Conservation (phyloP, 1,284 basidiomycete genomes). For the Ganoderma leucocontextum region DNA sequence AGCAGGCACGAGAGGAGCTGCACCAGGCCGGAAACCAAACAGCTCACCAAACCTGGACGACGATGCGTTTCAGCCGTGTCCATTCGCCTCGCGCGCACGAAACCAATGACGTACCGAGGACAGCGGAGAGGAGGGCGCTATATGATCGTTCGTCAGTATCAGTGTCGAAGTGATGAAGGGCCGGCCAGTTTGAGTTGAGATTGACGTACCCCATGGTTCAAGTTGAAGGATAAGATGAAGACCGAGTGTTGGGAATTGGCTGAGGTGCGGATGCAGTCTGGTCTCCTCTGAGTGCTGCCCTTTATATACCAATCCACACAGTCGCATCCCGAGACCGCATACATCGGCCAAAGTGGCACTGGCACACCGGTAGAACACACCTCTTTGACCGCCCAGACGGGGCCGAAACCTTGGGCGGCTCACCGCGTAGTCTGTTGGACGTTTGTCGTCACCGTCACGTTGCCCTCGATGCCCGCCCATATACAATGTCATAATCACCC, state of each 20-base stretch:
- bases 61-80: neutral
- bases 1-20: constrained; percentile 2
- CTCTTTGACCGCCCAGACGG: neutral
- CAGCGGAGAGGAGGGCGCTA: neutral
- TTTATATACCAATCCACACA: neutral
- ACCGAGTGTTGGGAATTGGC: neutral
- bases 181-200: neutral
- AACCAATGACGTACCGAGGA: neutral
- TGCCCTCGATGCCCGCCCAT: constrained; percentile 1
- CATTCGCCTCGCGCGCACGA: neutral
- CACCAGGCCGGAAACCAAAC: neutral
- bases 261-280: neutral
- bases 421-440: constrained; percentile 6
- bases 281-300: neutral
- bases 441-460: constrained; percentile 6
- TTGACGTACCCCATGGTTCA: neutral
- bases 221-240: neutral
- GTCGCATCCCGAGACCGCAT: neutral
- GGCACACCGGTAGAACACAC: neutral
- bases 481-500: neutral
- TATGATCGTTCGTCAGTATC: neutral
- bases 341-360: neutral
- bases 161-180: neutral
- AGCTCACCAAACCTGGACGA: neutral
- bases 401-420: constrained; percentile 2